phyloP scores from a whole-genome alignment of 2,329 filamentous ascomycete species.

The Ophiognomonia clavigignenti-juglandacearum region DNA sequence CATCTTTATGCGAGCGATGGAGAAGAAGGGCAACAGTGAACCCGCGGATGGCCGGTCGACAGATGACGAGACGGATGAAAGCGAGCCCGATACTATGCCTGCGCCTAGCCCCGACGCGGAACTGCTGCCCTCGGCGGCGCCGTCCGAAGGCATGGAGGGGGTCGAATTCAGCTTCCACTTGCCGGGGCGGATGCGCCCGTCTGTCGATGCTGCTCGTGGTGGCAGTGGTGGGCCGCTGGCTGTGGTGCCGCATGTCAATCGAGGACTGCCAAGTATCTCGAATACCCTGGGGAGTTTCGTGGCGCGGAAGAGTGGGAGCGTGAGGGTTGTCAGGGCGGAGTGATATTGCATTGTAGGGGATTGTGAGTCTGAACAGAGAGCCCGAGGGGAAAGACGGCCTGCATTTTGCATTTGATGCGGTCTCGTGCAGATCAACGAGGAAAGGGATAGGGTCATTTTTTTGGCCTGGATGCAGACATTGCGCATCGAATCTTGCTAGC shows the following conservation, averaged over 20 bases:
- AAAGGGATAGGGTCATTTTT: too few relatives aligned
- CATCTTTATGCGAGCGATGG: neutral
- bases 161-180: constrained; percentile 26
- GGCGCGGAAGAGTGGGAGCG: neutral
- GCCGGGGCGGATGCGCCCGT: constrained; percentile 21
- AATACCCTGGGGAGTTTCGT: constrained; percentile 33
- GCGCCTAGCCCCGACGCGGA: neutral
- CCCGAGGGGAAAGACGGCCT: neutral
- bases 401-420: neutral
- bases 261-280: constrained; percentile 41
- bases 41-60: too few relatives aligned
- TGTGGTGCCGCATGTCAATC: constrained; percentile 40
- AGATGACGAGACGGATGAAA: neutral
- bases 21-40: neutral
- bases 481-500: too few relatives aligned
- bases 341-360: neutral
- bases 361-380: neutral
- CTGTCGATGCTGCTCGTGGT: neutral
- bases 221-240: constrained; percentile 27
- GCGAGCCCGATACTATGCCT: neutral
- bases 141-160: constrained; percentile 10
- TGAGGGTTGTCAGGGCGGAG: neutral
- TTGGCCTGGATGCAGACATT: too few relatives aligned
- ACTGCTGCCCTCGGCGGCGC: neutral
- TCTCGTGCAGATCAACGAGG: too few relatives aligned